Evolutionary conservation across 768 basidiomycete genomes (phyloP).

Genomic region (Lyophyllum shimeji): DNA sequence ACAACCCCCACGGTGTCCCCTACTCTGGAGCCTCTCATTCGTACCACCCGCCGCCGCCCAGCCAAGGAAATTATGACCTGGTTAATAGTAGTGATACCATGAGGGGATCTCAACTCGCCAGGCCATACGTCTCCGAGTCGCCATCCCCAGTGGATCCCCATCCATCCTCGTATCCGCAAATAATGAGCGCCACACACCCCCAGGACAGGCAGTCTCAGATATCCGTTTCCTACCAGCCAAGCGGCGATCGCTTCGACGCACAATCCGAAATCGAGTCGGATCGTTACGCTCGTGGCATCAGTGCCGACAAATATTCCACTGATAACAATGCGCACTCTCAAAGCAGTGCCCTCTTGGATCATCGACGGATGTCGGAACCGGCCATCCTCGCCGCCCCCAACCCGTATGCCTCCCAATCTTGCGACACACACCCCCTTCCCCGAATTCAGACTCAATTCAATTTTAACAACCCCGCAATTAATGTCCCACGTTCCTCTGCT

Average conservation of each 20-base stretch:
- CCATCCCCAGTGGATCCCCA: conserved; percentile 45
- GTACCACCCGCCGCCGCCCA: conserved; percentile 16
- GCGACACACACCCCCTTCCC: conserved; percentile 31
- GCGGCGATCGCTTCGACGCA: conserved; percentile 38
- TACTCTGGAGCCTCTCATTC: conserved; percentile 21
- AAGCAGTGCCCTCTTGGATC: conserved; percentile 42
- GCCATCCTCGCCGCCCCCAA: conserved; percentile 41
- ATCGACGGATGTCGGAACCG: conserved; percentile 71
- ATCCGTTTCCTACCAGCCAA: conserved; percentile 37
- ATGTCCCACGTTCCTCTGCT: conserved; percentile 31
- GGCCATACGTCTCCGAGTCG: conserved; percentile 36
- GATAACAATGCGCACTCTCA: conserved; percentile 26
- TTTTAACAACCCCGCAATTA: conserved; percentile 31
- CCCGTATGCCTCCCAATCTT: conserved; percentile 35
- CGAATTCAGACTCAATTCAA: conserved; percentile 43
- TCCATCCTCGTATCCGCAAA: conserved; percentile 33
- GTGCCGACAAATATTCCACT: conserved; percentile 33
- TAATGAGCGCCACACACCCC: conserved; percentile 41
- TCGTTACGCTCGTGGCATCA: conserved; percentile 36
- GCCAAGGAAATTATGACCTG: conserved; percentile 22
- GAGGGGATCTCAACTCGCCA: conserved; percentile 24
- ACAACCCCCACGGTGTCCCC: conserved; percentile 18
- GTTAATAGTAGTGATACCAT: conserved; percentile 24
- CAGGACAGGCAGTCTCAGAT: conserved; percentile 45
- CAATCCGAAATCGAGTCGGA: conserved; percentile 34